These are phyloP conservation scores for Pogostemon cablin DNA, from an alignment of 257 asterid species.

Conservation along the genomic window DNA sequence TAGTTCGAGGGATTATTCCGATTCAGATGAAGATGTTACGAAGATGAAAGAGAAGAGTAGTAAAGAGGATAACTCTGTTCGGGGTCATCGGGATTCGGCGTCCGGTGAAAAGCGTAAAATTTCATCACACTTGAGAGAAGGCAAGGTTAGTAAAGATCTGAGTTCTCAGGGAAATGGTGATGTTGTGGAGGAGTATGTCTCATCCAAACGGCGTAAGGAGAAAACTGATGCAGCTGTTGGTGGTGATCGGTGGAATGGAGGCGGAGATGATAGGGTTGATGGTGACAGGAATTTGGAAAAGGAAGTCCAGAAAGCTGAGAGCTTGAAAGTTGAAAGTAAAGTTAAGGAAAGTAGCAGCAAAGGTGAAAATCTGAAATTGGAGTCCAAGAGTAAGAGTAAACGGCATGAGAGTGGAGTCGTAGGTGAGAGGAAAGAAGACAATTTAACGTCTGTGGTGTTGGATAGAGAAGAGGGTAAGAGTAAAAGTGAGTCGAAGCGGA, in stretches of 20 bases:
- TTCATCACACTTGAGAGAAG: conserved; percentile 59
- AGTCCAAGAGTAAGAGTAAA: conserved; percentile 66
- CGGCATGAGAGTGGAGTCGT: conserved; percentile 61
- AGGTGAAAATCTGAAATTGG: conserved; percentile 54
- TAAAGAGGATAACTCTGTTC: conserved; percentile 54
- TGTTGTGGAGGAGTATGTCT: conserved; percentile 64
- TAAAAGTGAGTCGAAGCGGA: conserved; percentile 78
- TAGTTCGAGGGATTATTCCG: conserved; percentile 83
- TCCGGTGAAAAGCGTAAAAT: conserved; percentile 92
- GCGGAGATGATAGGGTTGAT: conserved; percentile 61
- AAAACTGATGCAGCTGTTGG: conserved; percentile 48
- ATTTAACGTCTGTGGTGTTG: conserved; percentile 41
- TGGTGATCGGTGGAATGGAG: conserved; percentile 84
- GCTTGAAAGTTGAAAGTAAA: conserved; percentile 52
- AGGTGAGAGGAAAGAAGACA: conserved; percentile 65
- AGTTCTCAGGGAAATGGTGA: conserved; percentile 66
- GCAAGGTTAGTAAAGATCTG: conserved; percentile 64
- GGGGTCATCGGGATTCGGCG: conserved; percentile 62
- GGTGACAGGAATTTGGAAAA: conserved; percentile 48
- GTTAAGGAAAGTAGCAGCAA: conserved; percentile 54
- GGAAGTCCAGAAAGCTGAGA: conserved; percentile 52
- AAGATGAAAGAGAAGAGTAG: conserved; percentile 63
- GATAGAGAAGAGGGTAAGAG: conserved; percentile 69
- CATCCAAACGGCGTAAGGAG: conserved; percentile 83
- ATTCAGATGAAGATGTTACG: conserved; percentile 70